phyloP scores from a whole-genome alignment of 2,329 filamentous ascomycete species.

The Trichophyton verrucosum region DNA sequence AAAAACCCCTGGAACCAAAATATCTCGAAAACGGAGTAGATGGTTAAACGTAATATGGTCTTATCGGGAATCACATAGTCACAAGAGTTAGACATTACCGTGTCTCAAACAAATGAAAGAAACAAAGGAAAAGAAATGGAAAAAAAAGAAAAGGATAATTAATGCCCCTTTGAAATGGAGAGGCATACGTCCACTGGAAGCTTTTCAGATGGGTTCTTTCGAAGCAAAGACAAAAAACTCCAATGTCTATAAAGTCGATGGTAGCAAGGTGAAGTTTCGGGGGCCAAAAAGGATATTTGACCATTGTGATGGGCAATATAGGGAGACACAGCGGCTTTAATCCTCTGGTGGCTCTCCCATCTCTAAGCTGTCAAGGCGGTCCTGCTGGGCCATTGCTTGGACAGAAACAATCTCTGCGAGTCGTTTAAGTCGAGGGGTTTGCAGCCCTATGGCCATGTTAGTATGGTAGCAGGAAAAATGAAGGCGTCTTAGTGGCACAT shows the following conservation, averaged over 20 bases:
- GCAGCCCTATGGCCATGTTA: constrained; percentile 55
- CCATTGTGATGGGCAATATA: background rate
- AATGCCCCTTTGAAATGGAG: background rate
- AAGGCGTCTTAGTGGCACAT: constrained; percentile 31
- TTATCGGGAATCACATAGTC: constrained; percentile 2
- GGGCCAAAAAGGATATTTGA: background rate
- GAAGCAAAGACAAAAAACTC: background rate
- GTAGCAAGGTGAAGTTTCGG: background rate
- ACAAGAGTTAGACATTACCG: background rate
- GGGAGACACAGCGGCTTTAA: background rate
- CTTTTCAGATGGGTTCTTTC: background rate
- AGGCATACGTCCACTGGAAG: background rate
- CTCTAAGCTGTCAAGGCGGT: constrained; percentile 52
- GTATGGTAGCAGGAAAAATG: background rate
- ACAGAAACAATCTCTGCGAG: constrained; percentile 96
- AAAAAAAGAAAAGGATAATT: background rate
- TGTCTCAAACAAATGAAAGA: background rate
- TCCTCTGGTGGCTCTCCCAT: constrained; percentile 16
- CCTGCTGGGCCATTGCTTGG: constrained; percentile 90
- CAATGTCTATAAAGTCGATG: background rate
- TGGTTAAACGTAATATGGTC: constrained; percentile 3
- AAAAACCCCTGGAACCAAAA: constrained; percentile 2
- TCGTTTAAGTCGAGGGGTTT: constrained; percentile 89
- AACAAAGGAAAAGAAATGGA: background rate
- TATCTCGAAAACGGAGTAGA: background rate